phyloP scores from a whole-genome alignment of 257 asterid genomes.

The Scutellaria minor region DNA sequence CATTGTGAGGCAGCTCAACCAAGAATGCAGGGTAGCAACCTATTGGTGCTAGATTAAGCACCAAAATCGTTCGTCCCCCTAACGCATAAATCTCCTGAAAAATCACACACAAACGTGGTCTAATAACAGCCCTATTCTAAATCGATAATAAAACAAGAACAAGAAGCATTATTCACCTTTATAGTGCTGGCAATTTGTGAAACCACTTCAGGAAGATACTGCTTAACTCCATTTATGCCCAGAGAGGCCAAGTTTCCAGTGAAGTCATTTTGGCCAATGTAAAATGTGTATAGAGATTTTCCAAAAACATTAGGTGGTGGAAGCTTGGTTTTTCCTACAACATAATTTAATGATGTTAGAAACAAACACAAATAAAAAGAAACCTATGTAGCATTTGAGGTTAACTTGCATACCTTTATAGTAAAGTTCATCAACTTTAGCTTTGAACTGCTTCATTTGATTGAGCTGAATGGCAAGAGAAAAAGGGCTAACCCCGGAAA shows the following conservation, averaged over 20 bases:
- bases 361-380: neutral
- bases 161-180: slow-evolving; percentile 47
- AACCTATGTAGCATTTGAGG: neutral
- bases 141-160: neutral
- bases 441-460: slow-evolving; percentile 73
- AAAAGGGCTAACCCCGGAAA: slow-evolving; percentile 78
- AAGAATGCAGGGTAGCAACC: slow-evolving; percentile 82
- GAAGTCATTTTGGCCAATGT: slow-evolving; percentile 88
- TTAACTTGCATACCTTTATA: slow-evolving; percentile 41
- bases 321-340: slow-evolving; percentile 45
- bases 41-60: slow-evolving; percentile 73
- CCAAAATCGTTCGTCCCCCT: slow-evolving; percentile 73
- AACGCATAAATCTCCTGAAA: slow-evolving; percentile 64
- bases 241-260: slow-evolving; percentile 55
- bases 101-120: neutral
- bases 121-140: neutral
- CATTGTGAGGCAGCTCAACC: slow-evolving; percentile 62
- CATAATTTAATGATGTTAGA: neutral
- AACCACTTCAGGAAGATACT: slow-evolving; percentile 65
- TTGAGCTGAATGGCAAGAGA: slow-evolving; percentile 78
- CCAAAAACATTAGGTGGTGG: slow-evolving; percentile 65
- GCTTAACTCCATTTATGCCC: slow-evolving; percentile 62
- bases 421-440: slow-evolving; percentile 45
- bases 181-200: slow-evolving; percentile 70
- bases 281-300: slow-evolving; percentile 73